Conservation (phyloP, 2,329 filamentous ascomycete genomes). For the Ilyonectria mors-panacis region DNA sequence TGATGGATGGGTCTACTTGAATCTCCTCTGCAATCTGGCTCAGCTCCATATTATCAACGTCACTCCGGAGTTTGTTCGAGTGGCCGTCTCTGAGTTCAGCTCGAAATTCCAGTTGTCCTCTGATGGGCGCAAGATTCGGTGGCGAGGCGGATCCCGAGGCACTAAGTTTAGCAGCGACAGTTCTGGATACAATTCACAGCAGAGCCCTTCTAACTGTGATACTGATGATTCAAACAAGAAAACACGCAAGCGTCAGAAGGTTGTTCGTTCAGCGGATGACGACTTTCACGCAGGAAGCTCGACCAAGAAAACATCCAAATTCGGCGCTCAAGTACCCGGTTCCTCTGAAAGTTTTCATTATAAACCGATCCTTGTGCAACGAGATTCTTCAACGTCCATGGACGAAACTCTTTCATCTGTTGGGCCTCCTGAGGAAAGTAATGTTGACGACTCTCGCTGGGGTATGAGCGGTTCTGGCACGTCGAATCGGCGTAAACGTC, state of each 20-base stretch:
- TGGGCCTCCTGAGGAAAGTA: slow-evolving; percentile 64
- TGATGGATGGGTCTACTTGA: slow-evolving; percentile 87
- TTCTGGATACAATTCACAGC: slow-evolving; percentile 64
- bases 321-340: slow-evolving; percentile 55
- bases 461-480: slow-evolving; percentile 63
- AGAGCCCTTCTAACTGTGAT: slow-evolving; percentile 66
- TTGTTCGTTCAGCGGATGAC: slow-evolving; percentile 52
- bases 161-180: slow-evolving; percentile 78
- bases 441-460: slow-evolving; percentile 63
- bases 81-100: slow-evolving; percentile 79
- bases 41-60: slow-evolving; percentile 90
- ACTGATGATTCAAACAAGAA: slow-evolving; percentile 60
- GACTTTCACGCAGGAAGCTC: slow-evolving; percentile 53
- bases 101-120: slow-evolving; percentile 82
- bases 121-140: slow-evolving; percentile 85
- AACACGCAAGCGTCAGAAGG: slow-evolving; percentile 64
- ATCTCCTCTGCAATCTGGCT: slow-evolving; percentile 84
- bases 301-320: slow-evolving; percentile 58
- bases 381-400: slow-evolving; percentile 61
- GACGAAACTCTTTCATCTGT: slow-evolving; percentile 67
- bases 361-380: slow-evolving; percentile 73
- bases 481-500: slow-evolving; percentile 66
- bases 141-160: slow-evolving; percentile 78
- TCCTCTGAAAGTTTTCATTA: slow-evolving; percentile 71
- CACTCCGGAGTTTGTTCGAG: slow-evolving; percentile 82